phyloP scores from a whole-genome alignment of 177 flowering plant genomes.

The Telopea speciosissima region DNA sequence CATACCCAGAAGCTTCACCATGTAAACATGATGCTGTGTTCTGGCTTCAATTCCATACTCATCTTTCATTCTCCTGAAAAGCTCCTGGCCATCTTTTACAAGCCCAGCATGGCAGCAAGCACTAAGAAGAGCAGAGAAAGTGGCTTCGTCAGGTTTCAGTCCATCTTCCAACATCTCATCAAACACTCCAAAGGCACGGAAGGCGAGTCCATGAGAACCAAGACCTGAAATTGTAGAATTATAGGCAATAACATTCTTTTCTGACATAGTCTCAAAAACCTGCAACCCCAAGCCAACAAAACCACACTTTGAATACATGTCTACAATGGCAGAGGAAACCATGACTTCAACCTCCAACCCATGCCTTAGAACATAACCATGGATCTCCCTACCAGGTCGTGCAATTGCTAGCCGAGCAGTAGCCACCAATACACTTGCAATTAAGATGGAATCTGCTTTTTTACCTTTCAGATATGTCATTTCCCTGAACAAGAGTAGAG shows the following conservation, averaged over 20 bases:
- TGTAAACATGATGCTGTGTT: slow-evolving; percentile 64
- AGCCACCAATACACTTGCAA: slow-evolving; percentile 50
- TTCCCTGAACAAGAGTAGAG: slow-evolving; percentile 31
- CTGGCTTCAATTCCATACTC: slow-evolving; percentile 46
- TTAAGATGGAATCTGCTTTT: slow-evolving; percentile 43
- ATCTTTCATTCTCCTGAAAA: slow-evolving; percentile 48
- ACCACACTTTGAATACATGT: slow-evolving; percentile 77
- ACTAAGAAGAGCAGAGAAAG: slow-evolving; percentile 66
- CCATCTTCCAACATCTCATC: slow-evolving; percentile 39
- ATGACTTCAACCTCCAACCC: slow-evolving; percentile 30
- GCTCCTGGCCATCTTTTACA: slow-evolving; percentile 37
- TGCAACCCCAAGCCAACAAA: slow-evolving; percentile 34
- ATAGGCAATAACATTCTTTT: slow-evolving; percentile 38
- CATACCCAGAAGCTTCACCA: slow-evolving; percentile 79
- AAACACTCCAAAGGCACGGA: slow-evolving; percentile 43
- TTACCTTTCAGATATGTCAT: slow-evolving; percentile 28
- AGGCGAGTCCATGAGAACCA: slow-evolving; percentile 55
- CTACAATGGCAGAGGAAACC: slow-evolving; percentile 62
- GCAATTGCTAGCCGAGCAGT: slow-evolving; percentile 44
- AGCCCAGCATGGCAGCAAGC: slow-evolving; percentile 71
- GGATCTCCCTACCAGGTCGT: slow-evolving; percentile 10
- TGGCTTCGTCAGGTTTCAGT: slow-evolving; percentile 53
- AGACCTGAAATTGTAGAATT: slow-evolving; percentile 62
- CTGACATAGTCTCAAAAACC: slow-evolving; percentile 40
- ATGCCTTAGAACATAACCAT: slow-evolving; percentile 33